Percentiles rank a stretch among this genome's conserved stretches.
Evolutionary conservation across 2,329 filamentous ascomycete species (phyloP).

Genomic region (Colletotrichum tofieldiae): DNA sequence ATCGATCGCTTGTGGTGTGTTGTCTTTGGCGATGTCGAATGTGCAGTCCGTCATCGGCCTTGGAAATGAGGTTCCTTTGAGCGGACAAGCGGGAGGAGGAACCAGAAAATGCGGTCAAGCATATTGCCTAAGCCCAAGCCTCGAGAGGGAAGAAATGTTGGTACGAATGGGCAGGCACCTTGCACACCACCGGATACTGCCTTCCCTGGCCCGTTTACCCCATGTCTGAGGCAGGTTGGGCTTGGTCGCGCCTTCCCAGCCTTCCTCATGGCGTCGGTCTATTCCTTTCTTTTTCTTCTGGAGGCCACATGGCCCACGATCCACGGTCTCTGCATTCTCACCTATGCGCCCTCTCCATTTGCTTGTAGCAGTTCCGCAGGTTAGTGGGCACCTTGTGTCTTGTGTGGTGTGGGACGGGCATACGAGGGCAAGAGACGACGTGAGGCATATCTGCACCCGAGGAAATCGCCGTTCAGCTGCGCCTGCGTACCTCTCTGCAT

Average conservation of each 20-base stretch:
- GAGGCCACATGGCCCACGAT: conserved; percentile 11
- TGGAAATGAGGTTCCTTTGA: background rate
- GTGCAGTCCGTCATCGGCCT: background rate
- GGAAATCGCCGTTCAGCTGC: background rate
- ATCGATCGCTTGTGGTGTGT: too few relatives aligned
- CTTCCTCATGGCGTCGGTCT: background rate
- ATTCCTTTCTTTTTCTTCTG: conserved; percentile 1
- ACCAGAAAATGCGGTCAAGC: conserved; percentile 1
- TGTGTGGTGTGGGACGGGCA: background rate
- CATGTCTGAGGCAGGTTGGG: conserved; percentile 11
- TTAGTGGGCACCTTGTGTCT: background rate
- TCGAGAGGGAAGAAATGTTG: background rate
- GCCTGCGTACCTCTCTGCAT: background rate
- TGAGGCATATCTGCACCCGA: conserved; percentile 14
- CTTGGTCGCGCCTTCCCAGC: background rate
- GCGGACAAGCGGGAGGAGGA: background rate
- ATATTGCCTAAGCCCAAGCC: background rate
- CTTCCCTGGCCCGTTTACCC: conserved; percentile 4
- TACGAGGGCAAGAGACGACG: background rate
- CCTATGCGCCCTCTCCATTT: background rate
- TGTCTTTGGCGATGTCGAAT: too few relatives aligned
- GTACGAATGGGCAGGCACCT: background rate
- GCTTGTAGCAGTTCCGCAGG: background rate
- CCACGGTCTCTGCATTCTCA: conserved; percentile 1
- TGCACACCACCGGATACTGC: background rate